Conservation (phyloP, 1,284 basidiomycete genomes). For the Flammula alnicola region DNA sequence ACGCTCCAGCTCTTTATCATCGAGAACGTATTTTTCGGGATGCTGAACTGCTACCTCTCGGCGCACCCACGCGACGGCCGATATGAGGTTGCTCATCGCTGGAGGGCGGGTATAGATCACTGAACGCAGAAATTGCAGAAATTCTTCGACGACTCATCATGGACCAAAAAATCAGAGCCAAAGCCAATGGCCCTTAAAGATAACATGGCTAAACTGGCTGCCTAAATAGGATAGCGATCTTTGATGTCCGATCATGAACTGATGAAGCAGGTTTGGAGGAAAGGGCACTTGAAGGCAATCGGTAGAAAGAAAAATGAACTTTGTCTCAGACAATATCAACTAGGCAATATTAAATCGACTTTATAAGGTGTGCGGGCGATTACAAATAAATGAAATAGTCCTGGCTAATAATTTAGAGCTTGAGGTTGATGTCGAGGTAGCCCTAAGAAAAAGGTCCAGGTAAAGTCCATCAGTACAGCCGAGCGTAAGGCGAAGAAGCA, state of each 20-base stretch:
- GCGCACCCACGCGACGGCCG: conserved; percentile 76
- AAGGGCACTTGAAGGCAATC: too few relatives aligned
- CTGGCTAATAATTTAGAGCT: conserved; percentile 6
- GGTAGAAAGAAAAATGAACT: too few relatives aligned
- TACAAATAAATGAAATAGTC: background rate
- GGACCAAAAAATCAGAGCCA: conserved; percentile 13
- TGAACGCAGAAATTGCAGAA: too few relatives aligned
- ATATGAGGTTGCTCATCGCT: conserved; percentile 75
- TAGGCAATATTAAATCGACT: too few relatives aligned
- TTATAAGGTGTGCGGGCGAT: background rate
- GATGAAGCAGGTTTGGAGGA: too few relatives aligned
- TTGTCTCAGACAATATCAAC: too few relatives aligned
- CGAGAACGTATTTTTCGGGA: conserved; percentile 89
- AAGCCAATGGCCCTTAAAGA: background rate
- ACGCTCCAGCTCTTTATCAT: conserved; percentile 89
- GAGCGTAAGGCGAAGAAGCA: too few relatives aligned
- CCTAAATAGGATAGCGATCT: too few relatives aligned
- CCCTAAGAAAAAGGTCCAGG: too few relatives aligned
- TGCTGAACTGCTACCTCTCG: conserved; percentile 79
- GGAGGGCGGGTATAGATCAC: too few relatives aligned
- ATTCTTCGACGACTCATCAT: background rate
- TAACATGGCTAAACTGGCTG: background rate
- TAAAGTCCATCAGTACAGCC: too few relatives aligned
- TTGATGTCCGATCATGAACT: too few relatives aligned
- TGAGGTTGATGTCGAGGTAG: conserved; percentile 15